Conservation (phyloP, 768 basidiomycete species). For the Pilatotrama ljubarskyi region DNA sequence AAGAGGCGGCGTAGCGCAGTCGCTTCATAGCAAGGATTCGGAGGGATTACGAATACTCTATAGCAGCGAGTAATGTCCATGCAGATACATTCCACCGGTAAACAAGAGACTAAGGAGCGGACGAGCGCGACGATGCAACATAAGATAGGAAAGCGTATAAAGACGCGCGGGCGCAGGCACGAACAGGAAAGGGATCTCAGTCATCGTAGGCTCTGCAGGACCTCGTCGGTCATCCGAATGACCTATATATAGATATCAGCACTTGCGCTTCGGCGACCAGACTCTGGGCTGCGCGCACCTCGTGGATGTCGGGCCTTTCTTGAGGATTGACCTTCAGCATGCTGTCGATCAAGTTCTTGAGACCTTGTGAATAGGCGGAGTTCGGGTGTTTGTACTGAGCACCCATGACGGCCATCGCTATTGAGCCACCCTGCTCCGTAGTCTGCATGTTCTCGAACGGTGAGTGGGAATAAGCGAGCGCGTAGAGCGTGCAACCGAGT, state of each 20-base stretch:
- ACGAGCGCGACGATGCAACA: constrained; percentile 2
- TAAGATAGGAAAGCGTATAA: constrained; percentile 6
- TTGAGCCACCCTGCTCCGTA: constrained; percentile 92
- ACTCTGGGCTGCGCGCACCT: constrained; percentile 47
- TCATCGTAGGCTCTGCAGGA: constrained; percentile 55
- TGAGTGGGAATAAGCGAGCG: constrained; percentile 92
- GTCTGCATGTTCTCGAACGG: constrained; percentile 94
- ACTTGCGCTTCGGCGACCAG: too few species aligned
- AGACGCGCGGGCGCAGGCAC: neutral
- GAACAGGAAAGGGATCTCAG: neutral
- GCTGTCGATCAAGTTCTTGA: constrained; percentile 78
- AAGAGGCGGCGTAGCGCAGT: constrained; percentile 8
- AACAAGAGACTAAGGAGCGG: constrained; percentile 15
- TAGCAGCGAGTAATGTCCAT: constrained; percentile 21
- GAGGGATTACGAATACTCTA: constrained; percentile 11
- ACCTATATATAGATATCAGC: constrained; percentile 44
- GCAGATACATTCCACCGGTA: constrained; percentile 17
- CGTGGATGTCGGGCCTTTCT: constrained; percentile 82
- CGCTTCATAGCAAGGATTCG: neutral
- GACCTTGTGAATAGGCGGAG: constrained; percentile 83
- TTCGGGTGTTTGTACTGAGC: constrained; percentile 90
- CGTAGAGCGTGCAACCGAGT: constrained; percentile 92
- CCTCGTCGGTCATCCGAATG: constrained; percentile 61
- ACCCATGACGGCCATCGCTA: constrained; percentile 96
- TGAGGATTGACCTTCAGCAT: constrained; percentile 84